Base-by-base conservation (phyloP, 768 basidiomycete genomes). In the Paxillus rubicundulus region DNA sequence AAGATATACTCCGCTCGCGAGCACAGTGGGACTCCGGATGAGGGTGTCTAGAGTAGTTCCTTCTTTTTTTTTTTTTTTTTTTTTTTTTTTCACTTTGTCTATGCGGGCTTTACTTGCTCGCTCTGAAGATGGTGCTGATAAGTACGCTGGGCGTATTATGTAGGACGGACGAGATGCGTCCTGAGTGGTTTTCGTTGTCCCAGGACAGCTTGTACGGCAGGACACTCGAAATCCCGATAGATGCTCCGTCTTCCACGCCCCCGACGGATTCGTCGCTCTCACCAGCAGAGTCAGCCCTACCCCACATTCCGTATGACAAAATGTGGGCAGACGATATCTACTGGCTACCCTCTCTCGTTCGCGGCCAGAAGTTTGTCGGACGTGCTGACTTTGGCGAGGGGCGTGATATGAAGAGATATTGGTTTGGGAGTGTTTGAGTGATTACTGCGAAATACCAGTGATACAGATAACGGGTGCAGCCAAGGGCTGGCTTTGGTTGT, bases 141-240 rank as follows among this genome's bases (percentile, higher is more conserved):
- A n/a, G n/a, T 33, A 12, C 32, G 33, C 33, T 14, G 13, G 33
- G 33, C 24, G 10, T 34, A 24, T 38, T 28, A 14, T n/a, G 2
- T 55, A 94, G 92, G 60, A 83, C 87, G 0, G 91, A 94, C 30
- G 92, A 95, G 65, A 95, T 95, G 92, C 77, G 76, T 17, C 92
- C 92, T 0, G 65, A 82, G 61, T 95, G 92, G 92, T 92, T 90
- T 63, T 70, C 77, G 52, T 60, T 56, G 55, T 56, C 65, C 9
- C 50, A 61, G 13, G 58, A 58, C 0, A 66, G 64, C 9, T n/a
- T 66, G 16, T 44, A 60, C 28, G 54, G 47, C 47, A 46, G 51
- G 2, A 37, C 34, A 32, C 27, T 17, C 34, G 52, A 57, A 20
- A 40, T 45, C 17, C 40, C 48, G n/a, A n/a, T 5, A 7, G 32